These are phyloP conservation scores for Serendipita sp. DNA, from an alignment of 768 basidiomycete species.

Conservation along the genomic window DNA sequence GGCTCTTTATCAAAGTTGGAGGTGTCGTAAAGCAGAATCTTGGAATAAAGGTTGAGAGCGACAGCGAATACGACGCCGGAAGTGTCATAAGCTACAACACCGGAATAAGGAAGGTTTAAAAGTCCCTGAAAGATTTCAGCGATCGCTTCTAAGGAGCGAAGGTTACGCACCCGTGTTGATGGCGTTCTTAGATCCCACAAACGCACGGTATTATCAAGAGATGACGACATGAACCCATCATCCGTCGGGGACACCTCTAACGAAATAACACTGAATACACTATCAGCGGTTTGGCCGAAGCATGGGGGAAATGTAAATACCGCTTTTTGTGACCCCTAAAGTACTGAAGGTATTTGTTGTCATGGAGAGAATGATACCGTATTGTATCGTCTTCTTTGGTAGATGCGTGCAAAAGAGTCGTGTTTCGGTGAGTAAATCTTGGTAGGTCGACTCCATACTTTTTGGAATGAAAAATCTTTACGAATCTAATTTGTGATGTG, in stretches of 20 bases:
- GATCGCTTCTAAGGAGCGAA: not conserved
- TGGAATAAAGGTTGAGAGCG: constrained; percentile 63
- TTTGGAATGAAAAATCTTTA: constrained; percentile 73
- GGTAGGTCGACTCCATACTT: constrained; percentile 95
- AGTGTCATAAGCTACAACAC: constrained; percentile 72
- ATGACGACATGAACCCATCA: constrained; percentile 90
- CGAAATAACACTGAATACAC: constrained; percentile 48
- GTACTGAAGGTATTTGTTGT: constrained; percentile 92
- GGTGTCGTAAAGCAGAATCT: constrained; percentile 73
- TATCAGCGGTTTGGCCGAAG: not conserved
- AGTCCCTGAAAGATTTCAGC: constrained; percentile 30
- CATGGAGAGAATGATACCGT: constrained; percentile 86
- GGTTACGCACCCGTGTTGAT: constrained; percentile 14
- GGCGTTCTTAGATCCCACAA: constrained; percentile 82
- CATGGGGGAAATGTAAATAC: constrained; percentile 15
- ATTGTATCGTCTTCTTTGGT: constrained; percentile 93
- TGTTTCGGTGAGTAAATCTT: constrained; percentile 83
- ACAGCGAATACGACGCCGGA: constrained; percentile 77
- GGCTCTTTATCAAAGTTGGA: constrained; percentile 83
- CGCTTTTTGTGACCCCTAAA: constrained; percentile 83
- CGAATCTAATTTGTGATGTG: constrained; percentile 25
- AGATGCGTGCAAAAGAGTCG: constrained; percentile 73
- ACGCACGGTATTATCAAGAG: constrained; percentile 86
- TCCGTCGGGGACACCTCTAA: constrained; percentile 84
- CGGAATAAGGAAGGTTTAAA: constrained; percentile 41